Evolutionary conservation across 371 early-diverging fungal genomes (phyloP).

Genomic region (Fennellomyces sp.): DNA sequence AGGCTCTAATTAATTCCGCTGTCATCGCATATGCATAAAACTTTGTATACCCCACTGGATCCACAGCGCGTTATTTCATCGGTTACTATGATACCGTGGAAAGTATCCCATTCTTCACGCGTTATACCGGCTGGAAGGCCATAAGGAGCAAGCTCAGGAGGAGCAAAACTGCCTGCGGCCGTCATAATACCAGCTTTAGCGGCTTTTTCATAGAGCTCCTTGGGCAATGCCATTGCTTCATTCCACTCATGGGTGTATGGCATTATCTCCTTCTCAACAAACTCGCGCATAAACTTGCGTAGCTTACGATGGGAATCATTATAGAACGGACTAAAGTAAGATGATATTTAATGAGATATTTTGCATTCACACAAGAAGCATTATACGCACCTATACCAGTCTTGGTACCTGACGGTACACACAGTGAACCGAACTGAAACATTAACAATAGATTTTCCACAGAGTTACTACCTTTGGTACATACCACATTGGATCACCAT

Average conservation of each 20-base stretch:
- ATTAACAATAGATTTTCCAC: too few species aligned
- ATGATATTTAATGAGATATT: too few species aligned
- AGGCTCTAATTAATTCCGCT: too few species aligned
- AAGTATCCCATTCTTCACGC: slow-evolving; percentile 69
- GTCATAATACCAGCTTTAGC: slow-evolving; percentile 77
- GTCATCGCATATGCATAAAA: too few species aligned
- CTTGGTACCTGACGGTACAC: slow-evolving; percentile 9
- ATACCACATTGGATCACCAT: slow-evolving; percentile 83
- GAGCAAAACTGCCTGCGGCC: slow-evolving; percentile 57
- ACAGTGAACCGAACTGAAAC: too few species aligned
- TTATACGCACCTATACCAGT: too few species aligned
- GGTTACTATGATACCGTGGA: slow-evolving; percentile 76
- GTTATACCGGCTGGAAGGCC: slow-evolving; percentile 52
- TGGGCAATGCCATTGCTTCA: slow-evolving; percentile 79
- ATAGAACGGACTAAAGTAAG: slow-evolving; percentile 80
- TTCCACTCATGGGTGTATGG: slow-evolving; percentile 87
- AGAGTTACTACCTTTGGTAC: too few species aligned
- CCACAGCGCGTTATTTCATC: slow-evolving; percentile 87
- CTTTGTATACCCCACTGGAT: slow-evolving; percentile 84
- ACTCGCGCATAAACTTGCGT: slow-evolving; percentile 69
- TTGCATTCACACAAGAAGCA: too few species aligned
- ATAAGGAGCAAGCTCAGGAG: slow-evolving; percentile 26
- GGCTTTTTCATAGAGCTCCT: slow-evolving; percentile 66
- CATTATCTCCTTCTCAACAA: slow-evolving; percentile 82
- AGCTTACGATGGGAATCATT: slow-evolving; percentile 77